phyloP scores from a whole-genome alignment of 2,329 filamentous ascomycete species.

The Diaporthe eres region DNA sequence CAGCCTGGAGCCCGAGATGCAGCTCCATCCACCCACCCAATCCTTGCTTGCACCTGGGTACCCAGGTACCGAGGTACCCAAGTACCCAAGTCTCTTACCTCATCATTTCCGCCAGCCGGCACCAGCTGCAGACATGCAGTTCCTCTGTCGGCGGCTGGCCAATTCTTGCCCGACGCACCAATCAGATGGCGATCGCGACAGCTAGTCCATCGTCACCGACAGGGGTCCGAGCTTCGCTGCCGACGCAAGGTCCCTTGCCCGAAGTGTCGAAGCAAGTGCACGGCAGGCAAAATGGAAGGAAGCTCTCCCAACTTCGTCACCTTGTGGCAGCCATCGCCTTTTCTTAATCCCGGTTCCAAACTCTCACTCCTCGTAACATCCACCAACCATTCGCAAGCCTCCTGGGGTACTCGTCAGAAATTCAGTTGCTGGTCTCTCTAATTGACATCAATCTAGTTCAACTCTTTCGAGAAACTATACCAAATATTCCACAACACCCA shows the following conservation, averaged over 20 bases:
- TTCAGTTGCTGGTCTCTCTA: neutral
- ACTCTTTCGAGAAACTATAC: neutral
- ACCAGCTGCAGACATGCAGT: neutral
- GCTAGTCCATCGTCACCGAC: constrained; percentile 10
- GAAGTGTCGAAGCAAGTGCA: constrained; percentile 11
- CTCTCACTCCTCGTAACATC: neutral
- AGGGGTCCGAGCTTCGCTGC: constrained; percentile 22
- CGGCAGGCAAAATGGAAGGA: constrained; percentile 30
- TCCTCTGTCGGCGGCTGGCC: neutral
- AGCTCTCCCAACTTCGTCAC: constrained; percentile 28
- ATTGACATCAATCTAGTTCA: neutral
- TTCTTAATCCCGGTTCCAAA: neutral
- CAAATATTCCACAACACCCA: neutral
- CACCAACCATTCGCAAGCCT: neutral
- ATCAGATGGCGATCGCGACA: constrained; percentile 29
- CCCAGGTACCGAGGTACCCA: neutral
- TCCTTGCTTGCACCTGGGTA: neutral
- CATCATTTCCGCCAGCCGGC: neutral
- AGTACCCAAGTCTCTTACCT: neutral
- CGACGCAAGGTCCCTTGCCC: constrained; percentile 1
- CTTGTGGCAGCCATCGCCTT: neutral
- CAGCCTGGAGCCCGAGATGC: constrained; percentile 45
- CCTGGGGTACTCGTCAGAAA: neutral
- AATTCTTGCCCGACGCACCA: neutral
- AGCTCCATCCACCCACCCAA: constrained; percentile 13